Conservation (phyloP, 2,329 filamentous ascomycete species). For the Ceratocystis destructans region DNA sequence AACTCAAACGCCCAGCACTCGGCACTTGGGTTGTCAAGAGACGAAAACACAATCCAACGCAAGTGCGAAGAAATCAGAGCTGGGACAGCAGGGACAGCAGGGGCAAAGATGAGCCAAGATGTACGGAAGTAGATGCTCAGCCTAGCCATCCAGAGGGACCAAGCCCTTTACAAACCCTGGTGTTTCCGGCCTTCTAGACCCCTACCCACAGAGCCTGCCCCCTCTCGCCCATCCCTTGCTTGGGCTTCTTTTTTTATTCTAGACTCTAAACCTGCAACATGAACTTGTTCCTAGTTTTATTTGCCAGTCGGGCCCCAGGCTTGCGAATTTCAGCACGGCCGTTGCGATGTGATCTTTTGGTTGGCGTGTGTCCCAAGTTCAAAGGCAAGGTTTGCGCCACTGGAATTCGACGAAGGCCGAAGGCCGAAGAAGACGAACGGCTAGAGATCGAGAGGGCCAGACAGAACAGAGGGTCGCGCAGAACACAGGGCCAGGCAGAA, state of each 20-base stretch:
- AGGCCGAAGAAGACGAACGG: neutral
- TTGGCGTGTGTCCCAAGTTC: neutral
- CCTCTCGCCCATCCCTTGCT: neutral
- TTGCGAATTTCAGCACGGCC: neutral
- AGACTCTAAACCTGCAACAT: neutral
- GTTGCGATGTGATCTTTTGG: neutral
- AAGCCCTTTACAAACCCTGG: neutral
- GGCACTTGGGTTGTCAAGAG: conserved; percentile 3
- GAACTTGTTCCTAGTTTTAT: neutral
- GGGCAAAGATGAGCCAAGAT: neutral
- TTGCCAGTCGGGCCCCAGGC: neutral
- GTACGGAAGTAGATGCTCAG: neutral
- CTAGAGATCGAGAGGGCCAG: neutral
- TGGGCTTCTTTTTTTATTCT: conserved; percentile 2
- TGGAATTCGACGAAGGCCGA: neutral
- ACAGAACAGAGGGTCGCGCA: too few relatives aligned
- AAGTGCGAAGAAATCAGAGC: neutral
- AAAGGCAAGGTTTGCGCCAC: neutral
- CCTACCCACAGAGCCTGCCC: neutral
- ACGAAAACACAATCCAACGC: conserved; percentile 3
- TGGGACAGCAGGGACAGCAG: neutral
- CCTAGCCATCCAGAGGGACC: too few relatives aligned
- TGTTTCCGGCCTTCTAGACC: conserved; percentile 2
- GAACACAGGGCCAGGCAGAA: neutral
- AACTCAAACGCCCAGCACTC: neutral